phyloP scores from a whole-genome alignment of 129 eudicot genomes.

The Flaveria bidentis region DNA sequence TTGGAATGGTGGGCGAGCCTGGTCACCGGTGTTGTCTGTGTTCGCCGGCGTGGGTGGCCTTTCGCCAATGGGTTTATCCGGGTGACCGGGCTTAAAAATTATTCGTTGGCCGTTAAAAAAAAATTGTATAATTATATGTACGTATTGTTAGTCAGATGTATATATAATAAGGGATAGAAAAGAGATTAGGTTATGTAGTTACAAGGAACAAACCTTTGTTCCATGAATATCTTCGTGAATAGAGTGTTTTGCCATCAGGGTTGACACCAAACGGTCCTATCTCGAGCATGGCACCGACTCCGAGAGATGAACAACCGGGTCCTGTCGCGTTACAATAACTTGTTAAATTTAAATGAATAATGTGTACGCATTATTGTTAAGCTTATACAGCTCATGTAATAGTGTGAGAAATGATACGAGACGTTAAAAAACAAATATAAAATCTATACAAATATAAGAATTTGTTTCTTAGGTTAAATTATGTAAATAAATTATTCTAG shows the following conservation, averaged over 20 bases:
- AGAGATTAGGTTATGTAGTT: not conserved
- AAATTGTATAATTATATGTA: not conserved
- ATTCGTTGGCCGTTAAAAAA: too few species aligned
- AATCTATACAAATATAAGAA: not conserved
- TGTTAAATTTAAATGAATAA: not conserved
- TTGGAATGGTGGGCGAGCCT: too few species aligned
- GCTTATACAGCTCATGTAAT: not conserved
- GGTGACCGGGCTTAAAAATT: too few species aligned
- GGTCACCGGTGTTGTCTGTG: too few species aligned
- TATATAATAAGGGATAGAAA: not conserved
- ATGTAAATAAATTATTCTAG: not conserved
- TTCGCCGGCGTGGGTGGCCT: too few species aligned
- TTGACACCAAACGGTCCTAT: conserved; percentile 68
- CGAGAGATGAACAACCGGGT: conserved; percentile 67
- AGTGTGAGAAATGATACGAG: not conserved
- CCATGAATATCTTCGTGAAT: conserved; percentile 53
- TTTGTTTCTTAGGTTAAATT: not conserved
- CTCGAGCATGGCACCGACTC: conserved; percentile 67
- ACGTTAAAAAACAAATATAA: not conserved
- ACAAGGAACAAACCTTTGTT: conserved; percentile 40
- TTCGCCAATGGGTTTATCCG: too few species aligned
- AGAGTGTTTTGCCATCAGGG: conserved; percentile 59
- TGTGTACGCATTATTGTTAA: too few species aligned
- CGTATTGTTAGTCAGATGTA: too few species aligned
- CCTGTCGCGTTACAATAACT: conserved; percentile 31